Evolutionary conservation across 2,329 filamentous ascomycete genomes (phyloP).

Genomic region (Ciborinia camelliae): DNA sequence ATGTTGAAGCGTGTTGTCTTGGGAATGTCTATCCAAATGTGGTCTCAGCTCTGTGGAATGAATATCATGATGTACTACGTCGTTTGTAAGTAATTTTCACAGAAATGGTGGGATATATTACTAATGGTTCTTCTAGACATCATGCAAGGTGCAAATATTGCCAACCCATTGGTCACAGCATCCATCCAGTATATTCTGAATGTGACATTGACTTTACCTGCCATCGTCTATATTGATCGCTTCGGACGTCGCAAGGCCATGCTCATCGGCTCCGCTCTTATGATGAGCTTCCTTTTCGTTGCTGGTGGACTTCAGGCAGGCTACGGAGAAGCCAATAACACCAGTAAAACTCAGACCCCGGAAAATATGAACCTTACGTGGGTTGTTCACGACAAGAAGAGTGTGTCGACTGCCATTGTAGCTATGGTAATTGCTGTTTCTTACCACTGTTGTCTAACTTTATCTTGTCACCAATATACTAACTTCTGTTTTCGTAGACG

Average conservation of each 20-base stretch:
- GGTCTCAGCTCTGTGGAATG: slow-evolving; percentile 73
- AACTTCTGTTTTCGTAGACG: slow-evolving; percentile 39
- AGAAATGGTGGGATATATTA: neutral
- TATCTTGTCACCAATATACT: neutral
- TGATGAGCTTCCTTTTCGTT: slow-evolving; percentile 60
- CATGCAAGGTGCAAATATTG: slow-evolving; percentile 59
- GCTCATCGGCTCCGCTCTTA: slow-evolving; percentile 58
- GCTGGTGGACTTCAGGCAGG: slow-evolving; percentile 60
- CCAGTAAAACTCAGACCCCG: slow-evolving; percentile 38
- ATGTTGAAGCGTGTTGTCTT: slow-evolving; percentile 71
- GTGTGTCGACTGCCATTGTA: slow-evolving; percentile 37
- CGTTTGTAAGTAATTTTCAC: slow-evolving; percentile 44
- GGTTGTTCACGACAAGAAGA: slow-evolving; percentile 50
- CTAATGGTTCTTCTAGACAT: slow-evolving; percentile 47
- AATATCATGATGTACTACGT: slow-evolving; percentile 71
- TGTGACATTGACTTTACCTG: slow-evolving; percentile 72
- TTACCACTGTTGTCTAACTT: neutral
- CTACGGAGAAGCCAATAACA: slow-evolving; percentile 51
- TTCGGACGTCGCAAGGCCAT: slow-evolving; percentile 70
- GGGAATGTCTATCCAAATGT: slow-evolving; percentile 71
- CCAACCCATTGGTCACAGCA: slow-evolving; percentile 60
- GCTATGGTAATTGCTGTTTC: neutral
- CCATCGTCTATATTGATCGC: slow-evolving; percentile 69
- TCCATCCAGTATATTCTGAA: slow-evolving; percentile 77
- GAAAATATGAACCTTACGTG: slow-evolving; percentile 52